These are phyloP conservation scores for Fusarium chaquense DNA, from an alignment of 2,329 filamentous ascomycete genomes.

Conservation along the genomic window DNA sequence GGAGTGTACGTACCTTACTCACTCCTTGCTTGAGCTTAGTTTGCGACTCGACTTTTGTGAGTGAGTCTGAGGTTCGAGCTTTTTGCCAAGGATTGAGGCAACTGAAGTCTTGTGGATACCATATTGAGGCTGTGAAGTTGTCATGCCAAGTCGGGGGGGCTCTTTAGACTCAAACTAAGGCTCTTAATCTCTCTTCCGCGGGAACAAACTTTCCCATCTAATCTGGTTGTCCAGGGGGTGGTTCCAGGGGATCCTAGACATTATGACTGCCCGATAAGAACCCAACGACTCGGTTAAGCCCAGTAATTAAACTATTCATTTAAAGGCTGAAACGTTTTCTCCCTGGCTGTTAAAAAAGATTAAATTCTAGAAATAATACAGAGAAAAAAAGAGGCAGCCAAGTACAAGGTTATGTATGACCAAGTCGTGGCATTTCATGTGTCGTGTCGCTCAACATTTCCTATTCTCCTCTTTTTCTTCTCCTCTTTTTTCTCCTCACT, in stretches of 20 bases:
- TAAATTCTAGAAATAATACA: not conserved
- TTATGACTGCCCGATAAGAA: conserved; percentile 31
- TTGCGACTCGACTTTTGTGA: conserved; percentile 11
- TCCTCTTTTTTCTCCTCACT: not conserved
- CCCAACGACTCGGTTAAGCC: conserved; percentile 46
- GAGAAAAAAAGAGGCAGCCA: conserved; percentile 4
- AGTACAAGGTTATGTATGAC: not conserved
- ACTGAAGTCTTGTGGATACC: not conserved
- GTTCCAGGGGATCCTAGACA: conserved; percentile 1
- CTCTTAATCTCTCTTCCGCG: conserved; percentile 8
- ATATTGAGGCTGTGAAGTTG: conserved; percentile 29
- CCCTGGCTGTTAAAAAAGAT: not conserved
- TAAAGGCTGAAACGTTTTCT: conserved; percentile 8
- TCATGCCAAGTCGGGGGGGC: conserved; percentile 40
- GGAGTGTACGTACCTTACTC: no score
- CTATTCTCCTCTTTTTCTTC: not conserved
- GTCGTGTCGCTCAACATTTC: conserved; percentile 2
- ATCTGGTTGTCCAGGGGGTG: conserved; percentile 6
- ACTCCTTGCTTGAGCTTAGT: conserved; percentile 12
- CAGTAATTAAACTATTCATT: conserved; percentile 42
- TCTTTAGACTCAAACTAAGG: conserved; percentile 1
- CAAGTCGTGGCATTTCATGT: not conserved
- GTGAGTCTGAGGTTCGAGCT: not conserved
- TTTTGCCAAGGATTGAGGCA: conserved; percentile 2
- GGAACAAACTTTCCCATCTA: not conserved